These are phyloP conservation scores for Termitomyces sp. DNA, from an alignment of 768 basidiomycete genomes.

Conservation along the genomic window DNA sequence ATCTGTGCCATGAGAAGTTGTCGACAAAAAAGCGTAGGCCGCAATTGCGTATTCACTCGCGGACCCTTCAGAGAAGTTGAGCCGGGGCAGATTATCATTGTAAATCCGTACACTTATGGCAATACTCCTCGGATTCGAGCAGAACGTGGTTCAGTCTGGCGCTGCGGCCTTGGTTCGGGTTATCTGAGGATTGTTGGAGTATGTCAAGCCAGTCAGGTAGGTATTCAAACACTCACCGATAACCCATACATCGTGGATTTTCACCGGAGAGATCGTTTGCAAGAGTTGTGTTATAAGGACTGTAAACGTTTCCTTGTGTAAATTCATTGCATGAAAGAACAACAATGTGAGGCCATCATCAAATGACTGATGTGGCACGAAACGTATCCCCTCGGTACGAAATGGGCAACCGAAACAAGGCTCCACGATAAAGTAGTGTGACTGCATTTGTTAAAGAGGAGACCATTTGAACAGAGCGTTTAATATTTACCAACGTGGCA, in stretches of 20 bases:
- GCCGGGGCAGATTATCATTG: neutral
- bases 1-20: constrained; percentile 2
- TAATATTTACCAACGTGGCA: neutral
- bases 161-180: constrained; percentile 6
- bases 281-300: too few species aligned
- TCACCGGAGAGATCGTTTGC: constrained; percentile 1
- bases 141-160: neutral
- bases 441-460: too few species aligned
- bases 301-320: constrained; percentile 5
- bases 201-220: neutral
- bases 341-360: constrained; percentile 7
- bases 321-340: constrained; percentile 2
- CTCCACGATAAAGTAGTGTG: too few species aligned
- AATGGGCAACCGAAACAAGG: constrained; percentile 1
- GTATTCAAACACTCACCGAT: neutral
- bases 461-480: too few species aligned
- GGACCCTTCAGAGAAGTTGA: neutral
- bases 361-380: too few species aligned
- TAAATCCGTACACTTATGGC: neutral
- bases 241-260: neutral
- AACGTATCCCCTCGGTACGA: neutral
- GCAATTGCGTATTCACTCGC: constrained; percentile 5
- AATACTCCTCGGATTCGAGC: neutral
- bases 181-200: neutral
- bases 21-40: constrained; percentile 1